A percentile compares a stretch with the other conserved stretches of the same genome.
phyloP scores from a whole-genome alignment of 768 basidiomycete species.

The Mycena alexandri region DNA sequence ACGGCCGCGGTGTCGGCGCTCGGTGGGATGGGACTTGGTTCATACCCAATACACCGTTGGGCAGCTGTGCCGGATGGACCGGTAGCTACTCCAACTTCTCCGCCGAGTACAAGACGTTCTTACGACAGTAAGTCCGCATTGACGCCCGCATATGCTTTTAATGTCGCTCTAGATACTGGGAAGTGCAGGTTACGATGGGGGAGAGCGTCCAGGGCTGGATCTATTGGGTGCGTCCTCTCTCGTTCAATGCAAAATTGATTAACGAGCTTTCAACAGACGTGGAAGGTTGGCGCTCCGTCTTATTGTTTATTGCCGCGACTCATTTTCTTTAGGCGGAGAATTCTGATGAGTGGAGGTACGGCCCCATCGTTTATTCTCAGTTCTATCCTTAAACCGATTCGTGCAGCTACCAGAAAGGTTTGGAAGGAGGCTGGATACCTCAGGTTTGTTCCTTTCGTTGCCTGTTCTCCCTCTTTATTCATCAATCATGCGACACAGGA shows the following conservation, averaged over 20 bases:
- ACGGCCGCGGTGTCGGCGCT: conserved; percentile 78
- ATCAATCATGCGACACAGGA: conserved; percentile 47
- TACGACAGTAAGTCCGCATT: conserved; percentile 65
- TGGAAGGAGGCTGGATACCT: conserved; percentile 85
- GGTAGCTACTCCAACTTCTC: conserved; percentile 72
- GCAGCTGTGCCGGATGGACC: conserved; percentile 72
- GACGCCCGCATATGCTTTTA: background rate
- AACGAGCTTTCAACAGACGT: conserved; percentile 64
- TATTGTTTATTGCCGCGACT: background rate
- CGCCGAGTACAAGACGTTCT: conserved; percentile 69
- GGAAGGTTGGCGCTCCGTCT: conserved; percentile 67
- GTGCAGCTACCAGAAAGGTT: conserved; percentile 81
- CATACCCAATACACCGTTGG: conserved; percentile 58
- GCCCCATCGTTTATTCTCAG: background rate
- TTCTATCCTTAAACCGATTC: conserved; percentile 58
- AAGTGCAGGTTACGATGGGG: conserved; percentile 81
- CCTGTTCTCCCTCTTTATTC: background rate
- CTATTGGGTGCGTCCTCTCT: conserved; percentile 59
- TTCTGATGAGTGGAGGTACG: conserved; percentile 37
- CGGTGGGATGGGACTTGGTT: conserved; percentile 75
- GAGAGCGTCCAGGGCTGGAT: conserved; percentile 81
- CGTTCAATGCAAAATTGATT: background rate
- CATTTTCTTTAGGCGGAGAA: conserved; percentile 15
- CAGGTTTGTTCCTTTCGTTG: conserved; percentile 30
- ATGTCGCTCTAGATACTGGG: conserved; percentile 70